Conservation (phyloP, 176 grass and related monocot species). For the Oryza rufipogon region DNA sequence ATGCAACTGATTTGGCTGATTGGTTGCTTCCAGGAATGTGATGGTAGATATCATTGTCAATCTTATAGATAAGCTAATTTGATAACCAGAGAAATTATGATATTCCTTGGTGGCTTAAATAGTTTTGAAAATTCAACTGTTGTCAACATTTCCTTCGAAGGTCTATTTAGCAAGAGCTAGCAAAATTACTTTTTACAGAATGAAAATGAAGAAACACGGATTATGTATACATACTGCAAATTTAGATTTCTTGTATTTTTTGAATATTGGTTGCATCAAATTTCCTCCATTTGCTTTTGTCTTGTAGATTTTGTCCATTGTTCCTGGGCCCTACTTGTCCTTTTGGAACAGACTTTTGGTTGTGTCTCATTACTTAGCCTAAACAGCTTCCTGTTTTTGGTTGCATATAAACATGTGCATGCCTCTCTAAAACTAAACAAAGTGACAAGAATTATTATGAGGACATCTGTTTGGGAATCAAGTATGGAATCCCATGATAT, state of each 20-base stretch:
- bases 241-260: not conserved
- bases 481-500: not conserved
- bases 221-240: not conserved
- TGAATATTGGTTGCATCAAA: conserved; percentile 18
- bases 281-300: not conserved
- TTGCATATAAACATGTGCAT: conserved; percentile 27
- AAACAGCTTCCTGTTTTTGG: conserved; percentile 22
- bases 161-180: not conserved
- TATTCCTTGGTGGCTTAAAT: not conserved
- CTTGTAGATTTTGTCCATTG: conserved; percentile 24
- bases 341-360: not conserved
- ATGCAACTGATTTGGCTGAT: not conserved
- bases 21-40: conserved; percentile 8
- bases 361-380: conserved; percentile 13
- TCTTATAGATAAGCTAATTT: not conserved
- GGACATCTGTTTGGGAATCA: not conserved
- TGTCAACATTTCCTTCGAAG: not conserved
- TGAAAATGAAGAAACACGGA: not conserved
- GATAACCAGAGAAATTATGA: not conserved
- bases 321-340: conserved; percentile 24
- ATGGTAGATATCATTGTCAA: not conserved
- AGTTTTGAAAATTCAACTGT: not conserved
- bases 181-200: not conserved
- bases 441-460: not conserved
- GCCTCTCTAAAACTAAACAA: not conserved